These are phyloP conservation scores for Pythium aristosporum DNA, from an alignment of 352 stramenopile genomes.

Conservation along the genomic window DNA sequence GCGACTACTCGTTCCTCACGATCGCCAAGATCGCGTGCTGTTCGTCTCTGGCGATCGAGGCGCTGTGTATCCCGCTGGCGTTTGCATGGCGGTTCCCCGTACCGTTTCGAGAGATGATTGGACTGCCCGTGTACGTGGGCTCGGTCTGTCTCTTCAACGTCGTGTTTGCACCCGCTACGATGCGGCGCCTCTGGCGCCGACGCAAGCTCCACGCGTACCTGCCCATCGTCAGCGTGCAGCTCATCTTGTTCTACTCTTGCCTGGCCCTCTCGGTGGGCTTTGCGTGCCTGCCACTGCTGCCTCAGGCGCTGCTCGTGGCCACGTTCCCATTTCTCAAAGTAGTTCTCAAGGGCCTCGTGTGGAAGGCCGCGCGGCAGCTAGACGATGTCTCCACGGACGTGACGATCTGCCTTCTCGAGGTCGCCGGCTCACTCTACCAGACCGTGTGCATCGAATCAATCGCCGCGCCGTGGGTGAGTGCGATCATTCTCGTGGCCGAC, in stretches of 20 bases:
- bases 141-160: slow-evolving; percentile 4
- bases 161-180: background rate
- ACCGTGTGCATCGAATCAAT: slow-evolving; percentile 32
- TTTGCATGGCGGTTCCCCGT: slow-evolving; percentile 26
- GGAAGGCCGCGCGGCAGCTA: slow-evolving; percentile 33
- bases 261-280: slow-evolving; percentile 32
- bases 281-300: slow-evolving; percentile 15
- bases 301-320: slow-evolving; percentile 30
- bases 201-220: slow-evolving; percentile 13
- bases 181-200: slow-evolving; percentile 8
- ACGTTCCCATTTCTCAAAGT: slow-evolving; percentile 30
- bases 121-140: slow-evolving; percentile 3
- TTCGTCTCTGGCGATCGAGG: background rate
- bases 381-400: slow-evolving; percentile 43
- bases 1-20: slow-evolving; percentile 11
- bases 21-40: slow-evolving; percentile 11
- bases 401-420: slow-evolving; percentile 40
- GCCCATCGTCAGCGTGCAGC: slow-evolving; percentile 8
- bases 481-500: slow-evolving; percentile 20
- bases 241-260: slow-evolving; percentile 22
- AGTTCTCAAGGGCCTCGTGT: slow-evolving; percentile 28
- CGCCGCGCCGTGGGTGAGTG: slow-evolving; percentile 1
- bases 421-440: slow-evolving; percentile 34
- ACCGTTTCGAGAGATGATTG: slow-evolving; percentile 21
- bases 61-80: background rate